Percentiles rank a stretch among this genome's conserved stretches.
phyloP scores from a whole-genome alignment of 2,329 filamentous ascomycete genomes.

The Fusarium chuoi region DNA sequence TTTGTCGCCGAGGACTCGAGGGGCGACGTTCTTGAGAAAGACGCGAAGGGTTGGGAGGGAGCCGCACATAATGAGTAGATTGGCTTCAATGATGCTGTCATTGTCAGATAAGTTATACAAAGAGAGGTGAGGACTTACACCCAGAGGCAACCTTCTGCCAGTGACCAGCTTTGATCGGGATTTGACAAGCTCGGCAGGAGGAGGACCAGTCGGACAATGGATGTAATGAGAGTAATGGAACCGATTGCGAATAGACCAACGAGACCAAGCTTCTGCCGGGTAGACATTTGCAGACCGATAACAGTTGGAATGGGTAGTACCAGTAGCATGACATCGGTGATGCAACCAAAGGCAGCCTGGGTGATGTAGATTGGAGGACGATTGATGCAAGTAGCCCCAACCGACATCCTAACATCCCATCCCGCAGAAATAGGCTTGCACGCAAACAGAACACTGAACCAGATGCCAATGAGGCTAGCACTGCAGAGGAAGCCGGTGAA shows the following conservation, averaged over 20 bases:
- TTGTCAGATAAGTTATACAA: accelerated
- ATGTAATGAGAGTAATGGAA: constrained; percentile 5
- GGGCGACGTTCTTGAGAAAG: constrained; percentile 7
- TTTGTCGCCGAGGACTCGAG: constrained; percentile 10
- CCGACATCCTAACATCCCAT: constrained; percentile 3
- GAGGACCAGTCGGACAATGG: constrained; percentile 2
- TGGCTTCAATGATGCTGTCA: constrained; percentile 3
- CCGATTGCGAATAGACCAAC: constrained; percentile 8
- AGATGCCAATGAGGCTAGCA: background rate
- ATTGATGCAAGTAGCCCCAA: background rate
- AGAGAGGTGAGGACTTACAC: background rate
- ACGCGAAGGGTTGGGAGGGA: constrained; percentile 7
- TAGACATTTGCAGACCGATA: constrained; percentile 2
- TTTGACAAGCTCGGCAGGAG: constrained; percentile 1
- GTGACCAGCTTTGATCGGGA: constrained; percentile 7
- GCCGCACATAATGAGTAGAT: constrained; percentile 8
- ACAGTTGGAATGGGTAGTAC: background rate
- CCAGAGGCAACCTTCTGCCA: constrained; percentile 15
- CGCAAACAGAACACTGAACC: constrained; percentile 16
- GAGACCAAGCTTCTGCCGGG: background rate
- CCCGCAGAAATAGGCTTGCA: background rate
- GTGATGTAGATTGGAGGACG: constrained; percentile 11
- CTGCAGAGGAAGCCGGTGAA: constrained; percentile 3
- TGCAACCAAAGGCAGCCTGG: constrained; percentile 7
- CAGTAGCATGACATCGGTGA: constrained; percentile 8